These are phyloP conservation scores for Cyclostephanos invisitatus DNA, from an alignment of 108 stramenopile species.

Conservation along the genomic window DNA sequence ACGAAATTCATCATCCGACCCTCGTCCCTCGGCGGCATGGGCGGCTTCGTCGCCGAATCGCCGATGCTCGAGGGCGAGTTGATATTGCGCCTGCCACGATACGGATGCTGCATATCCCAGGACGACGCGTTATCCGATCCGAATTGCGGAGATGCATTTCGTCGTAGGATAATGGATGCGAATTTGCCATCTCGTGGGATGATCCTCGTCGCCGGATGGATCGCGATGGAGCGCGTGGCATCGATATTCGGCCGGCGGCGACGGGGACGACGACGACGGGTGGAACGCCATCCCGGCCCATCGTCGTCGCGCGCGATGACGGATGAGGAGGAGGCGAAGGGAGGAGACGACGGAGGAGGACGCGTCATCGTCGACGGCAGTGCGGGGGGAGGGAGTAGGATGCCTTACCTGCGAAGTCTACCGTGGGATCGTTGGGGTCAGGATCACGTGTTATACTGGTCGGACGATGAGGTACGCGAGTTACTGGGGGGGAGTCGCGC, in stretches of 20 bases:
- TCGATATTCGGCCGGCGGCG: slow-evolving; percentile 10
- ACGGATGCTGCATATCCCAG: slow-evolving; percentile 57
- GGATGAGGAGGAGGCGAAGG: slow-evolving; percentile 15
- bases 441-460: slow-evolving; percentile 81
- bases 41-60: slow-evolving; percentile 50
- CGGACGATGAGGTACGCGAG: slow-evolving; percentile 56
- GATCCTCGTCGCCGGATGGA: slow-evolving; percentile 65
- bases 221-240: slow-evolving; percentile 61
- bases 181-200: slow-evolving; percentile 56
- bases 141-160: slow-evolving; percentile 59
- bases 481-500: slow-evolving; percentile 61
- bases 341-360: background rate
- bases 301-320: background rate
- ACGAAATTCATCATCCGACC: slow-evolving; percentile 38
- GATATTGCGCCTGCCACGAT: slow-evolving; percentile 61
- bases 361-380: background rate
- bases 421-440: slow-evolving; percentile 74
- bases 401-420: slow-evolving; percentile 63
- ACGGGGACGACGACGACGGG: background rate
- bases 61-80: slow-evolving; percentile 51
- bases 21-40: slow-evolving; percentile 56
- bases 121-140: slow-evolving; percentile 50
- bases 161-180: slow-evolving; percentile 47
- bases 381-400: slow-evolving; percentile 17
- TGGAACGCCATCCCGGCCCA: background rate